Evolutionary conservation across 176 grass and related monocot species (phyloP), one percentile per base, ranked within the genome.

Genomic region (Rhipidocladum racemiflorum): DNA sequence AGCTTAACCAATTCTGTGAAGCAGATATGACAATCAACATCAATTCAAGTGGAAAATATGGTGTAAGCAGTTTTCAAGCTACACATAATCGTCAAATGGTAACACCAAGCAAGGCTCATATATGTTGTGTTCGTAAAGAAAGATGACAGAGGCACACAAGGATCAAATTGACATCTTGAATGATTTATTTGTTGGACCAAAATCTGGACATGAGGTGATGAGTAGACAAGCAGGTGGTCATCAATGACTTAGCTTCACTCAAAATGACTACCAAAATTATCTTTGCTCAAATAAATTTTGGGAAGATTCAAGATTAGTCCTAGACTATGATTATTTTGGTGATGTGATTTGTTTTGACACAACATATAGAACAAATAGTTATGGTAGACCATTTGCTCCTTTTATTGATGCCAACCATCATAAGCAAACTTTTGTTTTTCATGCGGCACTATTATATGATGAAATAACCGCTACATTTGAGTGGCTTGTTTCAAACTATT

Each of bases 291-390:
- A 91, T 59, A 81, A 77, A 50, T 87, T 78, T 43, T 88, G 89
- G 81, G 76, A 56, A 35, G 71, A 91, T 88, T 27, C 64, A 43
- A 83, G 81, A 66, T 91, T 45, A 21, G 39, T 85, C 14, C 21
- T 68, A 53, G 56, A 75, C 72, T 88, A 67, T 59, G 68, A 79
- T 9, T 82, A 79, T 76, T 91, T 91, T 78, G 82, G 82, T 2
- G 1, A 30, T 30, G 30, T 30, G n/a, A n/a, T n/a, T n/a, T n/a
- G n/a, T n/a, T n/a, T n/a, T n/a, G n/a, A n/a, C n/a, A n/a, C n/a
- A n/a, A n/a, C n/a, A n/a, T n/a, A n/a, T n/a, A n/a, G n/a, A n/a
- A n/a, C n/a, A n/a, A n/a, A n/a, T n/a, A n/a, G n/a, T n/a, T n/a
- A n/a, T n/a, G n/a, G n/a, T n/a, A n/a, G n/a, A n/a, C n/a, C n/a